phyloP scores from a whole-genome alignment of 2,329 filamentous ascomycete species.

The Aureobasidium mangrovei region DNA sequence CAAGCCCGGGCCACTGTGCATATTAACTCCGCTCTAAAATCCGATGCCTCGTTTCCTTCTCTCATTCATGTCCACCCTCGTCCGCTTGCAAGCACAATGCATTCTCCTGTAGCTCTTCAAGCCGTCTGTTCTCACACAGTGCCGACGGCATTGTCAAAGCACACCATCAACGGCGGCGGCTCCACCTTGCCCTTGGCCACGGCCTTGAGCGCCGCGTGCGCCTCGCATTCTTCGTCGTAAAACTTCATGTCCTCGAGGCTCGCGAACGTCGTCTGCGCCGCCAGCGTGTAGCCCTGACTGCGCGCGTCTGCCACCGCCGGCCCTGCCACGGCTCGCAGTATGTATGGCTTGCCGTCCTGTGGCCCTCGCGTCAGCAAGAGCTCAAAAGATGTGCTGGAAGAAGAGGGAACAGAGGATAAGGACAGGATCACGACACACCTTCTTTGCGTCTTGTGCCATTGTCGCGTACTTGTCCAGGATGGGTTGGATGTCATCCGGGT shows the following conservation, averaged over 20 bases:
- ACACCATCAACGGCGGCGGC: constrained; percentile 14
- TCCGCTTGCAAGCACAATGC: too few relatives aligned
- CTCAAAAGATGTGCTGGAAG: neutral
- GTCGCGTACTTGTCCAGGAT: constrained; percentile 39
- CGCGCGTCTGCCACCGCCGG: constrained; percentile 49
- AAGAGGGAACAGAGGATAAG: neutral
- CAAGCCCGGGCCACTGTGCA: too few relatives aligned
- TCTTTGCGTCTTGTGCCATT: constrained; percentile 35
- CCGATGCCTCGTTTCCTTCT: too few relatives aligned
- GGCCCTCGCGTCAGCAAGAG: neutral
- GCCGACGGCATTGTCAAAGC: constrained; percentile 6
- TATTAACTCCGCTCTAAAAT: too few relatives aligned
- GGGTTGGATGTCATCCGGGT: constrained; percentile 35
- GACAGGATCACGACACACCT: constrained; percentile 26
- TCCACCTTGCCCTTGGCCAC: constrained; percentile 23
- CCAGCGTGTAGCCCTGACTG: constrained; percentile 56
- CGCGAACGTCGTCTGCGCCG: constrained; percentile 55
- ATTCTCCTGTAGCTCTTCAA: too few relatives aligned
- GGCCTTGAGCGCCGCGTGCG: constrained; percentile 44
- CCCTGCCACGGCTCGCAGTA: constrained; percentile 50
- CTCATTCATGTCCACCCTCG: too few relatives aligned
- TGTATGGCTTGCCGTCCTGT: constrained; percentile 64
- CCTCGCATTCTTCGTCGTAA: constrained; percentile 54
- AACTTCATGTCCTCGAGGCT: constrained; percentile 60
- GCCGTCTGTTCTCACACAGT: too few relatives aligned